Percentiles rank a stretch among this genome's conserved stretches.
phyloP scores from a whole-genome alignment of 1,284 basidiomycete species.

The Fomitopsis pinicola region DNA sequence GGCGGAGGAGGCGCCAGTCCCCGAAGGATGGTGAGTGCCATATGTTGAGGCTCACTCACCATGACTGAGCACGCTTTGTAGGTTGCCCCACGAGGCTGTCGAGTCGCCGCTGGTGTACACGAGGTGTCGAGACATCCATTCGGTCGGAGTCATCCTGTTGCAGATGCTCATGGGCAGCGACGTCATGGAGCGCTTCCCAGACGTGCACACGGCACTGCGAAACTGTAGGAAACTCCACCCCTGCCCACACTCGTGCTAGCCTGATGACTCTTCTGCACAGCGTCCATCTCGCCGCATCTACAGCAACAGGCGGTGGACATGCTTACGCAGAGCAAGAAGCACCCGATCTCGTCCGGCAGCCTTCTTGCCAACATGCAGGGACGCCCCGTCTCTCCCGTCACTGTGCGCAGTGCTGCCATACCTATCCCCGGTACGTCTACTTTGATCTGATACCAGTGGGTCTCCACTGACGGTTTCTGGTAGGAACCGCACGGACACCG shows the following conservation, averaged over 20 bases:
- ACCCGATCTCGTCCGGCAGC: conserved; percentile 44
- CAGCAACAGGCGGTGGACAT: conserved; percentile 50
- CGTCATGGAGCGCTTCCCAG: conserved; percentile 44
- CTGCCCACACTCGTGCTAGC: background rate
- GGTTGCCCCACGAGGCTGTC: conserved; percentile 64
- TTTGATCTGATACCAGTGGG: background rate
- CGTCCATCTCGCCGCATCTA: conserved; percentile 44
- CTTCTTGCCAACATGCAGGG: conserved; percentile 35
- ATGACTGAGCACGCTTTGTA: conserved; percentile 18
- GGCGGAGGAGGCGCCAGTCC: conserved; percentile 40
- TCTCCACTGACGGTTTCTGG: background rate
- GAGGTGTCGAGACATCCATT: conserved; percentile 67
- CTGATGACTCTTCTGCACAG: conserved; percentile 27
- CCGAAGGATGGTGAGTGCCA: conserved; percentile 55
- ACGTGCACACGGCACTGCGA: conserved; percentile 28
- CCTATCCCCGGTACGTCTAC: conserved; percentile 25
- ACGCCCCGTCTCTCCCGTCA: conserved; percentile 12
- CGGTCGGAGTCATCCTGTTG: conserved; percentile 66
- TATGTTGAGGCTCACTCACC: background rate
- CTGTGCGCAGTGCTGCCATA: conserved; percentile 29
- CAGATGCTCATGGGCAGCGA: conserved; percentile 75
- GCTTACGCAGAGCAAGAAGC: conserved; percentile 55
- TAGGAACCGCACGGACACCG: conserved; percentile 12
- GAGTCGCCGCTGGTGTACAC: conserved; percentile 71
- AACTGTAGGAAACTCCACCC: conserved; percentile 15